These are phyloP conservation scores for Hordeum marinum DNA, from an alignment of 176 grass and related monocot genomes.

Conservation along the genomic window DNA sequence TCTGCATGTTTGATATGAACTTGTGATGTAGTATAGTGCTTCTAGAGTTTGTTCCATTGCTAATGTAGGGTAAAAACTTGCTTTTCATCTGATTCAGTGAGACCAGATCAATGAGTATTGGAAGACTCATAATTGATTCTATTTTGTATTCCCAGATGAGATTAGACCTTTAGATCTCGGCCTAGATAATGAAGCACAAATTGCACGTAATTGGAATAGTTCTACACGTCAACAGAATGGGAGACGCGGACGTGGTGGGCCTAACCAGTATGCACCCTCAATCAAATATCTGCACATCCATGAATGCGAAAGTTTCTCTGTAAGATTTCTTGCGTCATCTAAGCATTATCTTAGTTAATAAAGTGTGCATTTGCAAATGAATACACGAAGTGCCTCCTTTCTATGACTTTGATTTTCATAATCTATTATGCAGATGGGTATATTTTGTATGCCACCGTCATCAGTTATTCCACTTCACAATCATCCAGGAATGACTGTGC, in stretches of 20 bases:
- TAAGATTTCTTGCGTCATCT: slow-evolving; percentile 46
- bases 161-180: slow-evolving; percentile 87
- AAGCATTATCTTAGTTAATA: not conserved
- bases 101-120: not conserved
- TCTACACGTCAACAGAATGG: slow-evolving; percentile 55
- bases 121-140: slow-evolving; percentile 1
- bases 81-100: not conserved
- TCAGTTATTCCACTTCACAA: slow-evolving; percentile 98
- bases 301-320: slow-evolving; percentile 90
- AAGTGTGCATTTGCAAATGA: not conserved
- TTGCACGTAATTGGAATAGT: slow-evolving; percentile 64
- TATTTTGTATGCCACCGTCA: slow-evolving; percentile 95
- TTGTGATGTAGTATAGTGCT: not conserved
- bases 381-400: not conserved
- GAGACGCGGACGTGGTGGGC: slow-evolving; percentile 64
- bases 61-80: not conserved
- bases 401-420: not conserved
- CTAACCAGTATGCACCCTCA: slow-evolving; percentile 44
- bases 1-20: not conserved
- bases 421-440: slow-evolving; percentile 69
- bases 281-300: slow-evolving; percentile 96
- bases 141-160: slow-evolving; percentile 53
- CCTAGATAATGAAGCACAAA: slow-evolving; percentile 82
- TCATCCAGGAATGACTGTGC: slow-evolving; percentile 95
- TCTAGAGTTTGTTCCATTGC: slow-evolving; percentile 1